Percentiles rank a stretch among this genome's conserved stretches.
Conservation (phyloP, 306 rosid species). For the Quercus berberidifolia region DNA sequence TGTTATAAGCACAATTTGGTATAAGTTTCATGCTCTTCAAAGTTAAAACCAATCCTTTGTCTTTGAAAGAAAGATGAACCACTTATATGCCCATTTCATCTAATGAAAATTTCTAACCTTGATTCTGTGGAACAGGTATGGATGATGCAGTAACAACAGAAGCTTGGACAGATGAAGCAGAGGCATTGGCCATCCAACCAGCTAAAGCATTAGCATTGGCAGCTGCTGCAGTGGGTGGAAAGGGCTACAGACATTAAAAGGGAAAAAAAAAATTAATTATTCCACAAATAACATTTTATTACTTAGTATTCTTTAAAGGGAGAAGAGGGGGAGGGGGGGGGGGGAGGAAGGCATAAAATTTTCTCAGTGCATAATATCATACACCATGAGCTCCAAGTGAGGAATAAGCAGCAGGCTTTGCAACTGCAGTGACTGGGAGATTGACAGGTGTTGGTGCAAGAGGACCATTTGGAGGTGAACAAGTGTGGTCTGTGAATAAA, state of each 20-base stretch:
- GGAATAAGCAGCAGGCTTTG: slow-evolving; percentile 71
- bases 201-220: slow-evolving; percentile 83
- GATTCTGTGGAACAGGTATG: slow-evolving; percentile 80
- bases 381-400: slow-evolving; percentile 78
- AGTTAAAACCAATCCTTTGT: background rate
- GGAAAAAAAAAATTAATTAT: slow-evolving; percentile 11
- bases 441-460: slow-evolving; percentile 65
- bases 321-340: background rate
- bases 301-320: background rate
- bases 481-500: slow-evolving; percentile 73
- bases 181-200: slow-evolving; percentile 92
- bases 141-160: slow-evolving; percentile 85
- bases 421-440: slow-evolving; percentile 73
- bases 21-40: background rate
- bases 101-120: slow-evolving; percentile 48
- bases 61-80: background rate
- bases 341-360: slow-evolving; percentile 1
- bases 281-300: slow-evolving; percentile 6
- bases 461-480: slow-evolving; percentile 70
- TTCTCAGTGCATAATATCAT: slow-evolving; percentile 44
- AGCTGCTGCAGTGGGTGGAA: slow-evolving; percentile 61
- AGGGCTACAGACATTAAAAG: slow-evolving; percentile 50
- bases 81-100: background rate
- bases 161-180: slow-evolving; percentile 91
- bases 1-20: background rate